Conservation (phyloP, 768 basidiomycete genomes). For the Leccinum pellstonianum region DNA sequence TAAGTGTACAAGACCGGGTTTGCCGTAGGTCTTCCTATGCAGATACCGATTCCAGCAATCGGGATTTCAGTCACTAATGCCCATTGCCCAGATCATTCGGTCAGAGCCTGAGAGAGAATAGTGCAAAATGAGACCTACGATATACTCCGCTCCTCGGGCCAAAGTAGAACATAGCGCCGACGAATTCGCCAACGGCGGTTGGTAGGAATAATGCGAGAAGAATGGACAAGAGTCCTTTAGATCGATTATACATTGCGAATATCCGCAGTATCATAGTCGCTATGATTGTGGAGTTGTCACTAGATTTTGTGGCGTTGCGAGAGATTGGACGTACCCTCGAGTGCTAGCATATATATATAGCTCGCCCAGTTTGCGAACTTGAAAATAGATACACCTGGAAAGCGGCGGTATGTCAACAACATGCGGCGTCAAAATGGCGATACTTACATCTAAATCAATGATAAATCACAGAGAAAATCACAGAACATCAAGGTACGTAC, state of each 20-base stretch:
- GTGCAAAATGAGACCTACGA: background rate
- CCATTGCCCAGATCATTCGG: background rate
- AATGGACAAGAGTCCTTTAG: background rate
- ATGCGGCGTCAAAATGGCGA: background rate
- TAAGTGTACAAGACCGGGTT: slow-evolving; percentile 5
- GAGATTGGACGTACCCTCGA: slow-evolving; percentile 3
- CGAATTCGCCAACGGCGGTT: background rate
- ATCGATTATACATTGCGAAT: slow-evolving; percentile 11
- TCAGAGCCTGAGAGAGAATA: background rate
- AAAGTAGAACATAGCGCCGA: slow-evolving; percentile 1
- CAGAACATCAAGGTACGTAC: background rate
- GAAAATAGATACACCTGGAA: slow-evolving; percentile 1
- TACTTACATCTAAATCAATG: slow-evolving; percentile 3
- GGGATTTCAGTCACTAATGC: background rate
- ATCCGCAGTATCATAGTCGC: slow-evolving; percentile 11
- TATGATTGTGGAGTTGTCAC: background rate
- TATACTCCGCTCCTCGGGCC: slow-evolving; percentile 1
- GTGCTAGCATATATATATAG: slow-evolving; percentile 9
- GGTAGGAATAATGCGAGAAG: slow-evolving; percentile 2
- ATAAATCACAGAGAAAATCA: background rate
- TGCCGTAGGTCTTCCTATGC: background rate
- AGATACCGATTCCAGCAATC: background rate
- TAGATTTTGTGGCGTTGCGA: background rate
- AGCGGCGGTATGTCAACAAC: background rate
- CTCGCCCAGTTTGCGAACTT: slow-evolving; percentile 10